A percentile compares a stretch with the other conserved stretches of the same genome.
phyloP scores from a whole-genome alignment of 2,329 filamentous ascomycete genomes.

The Colletotrichum higginsianum region DNA sequence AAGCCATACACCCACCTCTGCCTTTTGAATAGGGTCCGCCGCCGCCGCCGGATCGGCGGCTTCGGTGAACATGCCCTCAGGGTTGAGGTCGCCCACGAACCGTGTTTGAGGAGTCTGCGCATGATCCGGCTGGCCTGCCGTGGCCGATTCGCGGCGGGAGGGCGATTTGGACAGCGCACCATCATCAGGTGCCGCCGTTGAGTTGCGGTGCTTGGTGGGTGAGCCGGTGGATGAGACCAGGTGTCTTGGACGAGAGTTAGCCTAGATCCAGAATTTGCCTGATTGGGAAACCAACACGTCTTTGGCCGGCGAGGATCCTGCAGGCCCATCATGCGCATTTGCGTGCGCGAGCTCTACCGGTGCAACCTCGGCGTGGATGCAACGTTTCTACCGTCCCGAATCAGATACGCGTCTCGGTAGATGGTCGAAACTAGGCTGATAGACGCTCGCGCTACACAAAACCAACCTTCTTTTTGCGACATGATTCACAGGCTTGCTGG shows the following conservation, averaged over 20 bases:
- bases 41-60: constrained; percentile 60
- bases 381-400: constrained; percentile 60
- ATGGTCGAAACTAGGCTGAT: not conserved
- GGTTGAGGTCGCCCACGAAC: constrained; percentile 73
- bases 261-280: constrained; percentile 23
- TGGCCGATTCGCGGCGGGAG: constrained; percentile 27
- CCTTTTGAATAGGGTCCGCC: constrained; percentile 59
- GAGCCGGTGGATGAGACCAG: constrained; percentile 2
- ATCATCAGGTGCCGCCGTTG: constrained; percentile 8
- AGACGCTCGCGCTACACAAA: constrained; percentile 16
- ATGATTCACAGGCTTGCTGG: constrained; percentile 69
- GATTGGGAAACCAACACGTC: constrained; percentile 40
- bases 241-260: constrained; percentile 17
- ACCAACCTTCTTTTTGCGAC: constrained; percentile 68
- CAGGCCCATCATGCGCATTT: constrained; percentile 16
- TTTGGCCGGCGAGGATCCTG: constrained; percentile 18
- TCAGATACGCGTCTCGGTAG: constrained; percentile 18
- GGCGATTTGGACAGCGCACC: constrained; percentile 5
- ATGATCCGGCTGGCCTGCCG: constrained; percentile 12
- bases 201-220: constrained; percentile 27
- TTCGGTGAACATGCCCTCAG: constrained; percentile 72
- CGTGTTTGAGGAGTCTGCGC: constrained; percentile 49
- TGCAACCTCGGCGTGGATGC: constrained; percentile 57
- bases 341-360: constrained; percentile 13
- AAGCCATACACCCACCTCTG: constrained; percentile 71